Base-by-base conservation (phyloP, 2,329 filamentous ascomycete genomes). In the Phyllosticta ampelicida region DNA sequence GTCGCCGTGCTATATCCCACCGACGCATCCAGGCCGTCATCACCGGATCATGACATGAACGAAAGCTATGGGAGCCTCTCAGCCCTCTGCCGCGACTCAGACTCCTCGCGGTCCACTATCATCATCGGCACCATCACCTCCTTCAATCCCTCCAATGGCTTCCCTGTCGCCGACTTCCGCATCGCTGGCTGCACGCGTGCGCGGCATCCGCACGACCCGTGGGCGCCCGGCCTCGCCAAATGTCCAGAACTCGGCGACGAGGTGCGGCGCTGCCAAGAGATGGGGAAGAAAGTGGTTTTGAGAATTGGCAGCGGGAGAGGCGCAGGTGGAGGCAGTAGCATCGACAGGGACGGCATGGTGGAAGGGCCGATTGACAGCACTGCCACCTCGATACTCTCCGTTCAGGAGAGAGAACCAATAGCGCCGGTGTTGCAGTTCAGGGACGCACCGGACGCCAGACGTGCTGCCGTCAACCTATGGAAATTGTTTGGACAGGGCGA, bases 391-490 rank as follows among this genome's bases (percentile, higher is more conserved):
- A n/a, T 9, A 3, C 4, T n/a, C 16, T 5, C 44, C 4, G 44
- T 10, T 16, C 19, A 51, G 18, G 23, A 9, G 49, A 9, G 21
- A 18, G 19, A 51, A 1, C 16, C 21, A 5, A 4, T 51, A 18
- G 16, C 13, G 16, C n/a, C 16, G 16, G 36, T 9, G 11, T 11
- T 28, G 21, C 2, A n/a, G 29, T 59, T 59, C 48, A 53, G 16
- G 19, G 53, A 51, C 26, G 48, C 30, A 19, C 53, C 53, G 21
- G 57, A 49, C 49, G 53, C 57, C 20, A 52, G 56, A 19, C 51
- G 56, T 13, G 56, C 56, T 51, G 56, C 56, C 28, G 19, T 58
- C 9, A 51, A 54, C 51, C 52, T 58, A 48, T 58, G 56, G 56
- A 54, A 52, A 44, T 52, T 58, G 5, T 58, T 58, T 11, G 56